A percentile compares a stretch with the other conserved stretches of the same genome.
These are phyloP conservation scores for Phaeosphaeria sp. DNA, from an alignment of 2,329 filamentous ascomycete species.

Conservation along the genomic window DNA sequence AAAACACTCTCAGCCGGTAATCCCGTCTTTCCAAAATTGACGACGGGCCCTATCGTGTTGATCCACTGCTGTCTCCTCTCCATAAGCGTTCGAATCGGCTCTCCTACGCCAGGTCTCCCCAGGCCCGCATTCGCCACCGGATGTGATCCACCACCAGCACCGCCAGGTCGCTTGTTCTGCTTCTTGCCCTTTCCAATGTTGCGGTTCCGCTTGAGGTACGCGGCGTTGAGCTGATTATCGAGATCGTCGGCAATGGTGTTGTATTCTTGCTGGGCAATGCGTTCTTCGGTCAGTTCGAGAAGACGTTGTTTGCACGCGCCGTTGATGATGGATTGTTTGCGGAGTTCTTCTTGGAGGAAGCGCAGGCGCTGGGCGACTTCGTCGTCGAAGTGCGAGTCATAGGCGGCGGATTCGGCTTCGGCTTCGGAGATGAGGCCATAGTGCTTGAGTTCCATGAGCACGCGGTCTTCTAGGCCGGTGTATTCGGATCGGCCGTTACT, in stretches of 20 bases:
- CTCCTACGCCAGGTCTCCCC: slow-evolving; percentile 72
- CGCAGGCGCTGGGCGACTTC: slow-evolving; percentile 91
- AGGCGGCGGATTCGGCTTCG: slow-evolving; percentile 72
- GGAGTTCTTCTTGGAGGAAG: slow-evolving; percentile 80
- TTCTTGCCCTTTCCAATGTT: slow-evolving; percentile 95
- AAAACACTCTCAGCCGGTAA: slow-evolving; percentile 83
- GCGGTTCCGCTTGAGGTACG: slow-evolving; percentile 93
- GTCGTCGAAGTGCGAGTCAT: slow-evolving; percentile 89
- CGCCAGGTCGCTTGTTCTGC: slow-evolving; percentile 76
- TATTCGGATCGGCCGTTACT: slow-evolving; percentile 78
- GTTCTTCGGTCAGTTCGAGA: slow-evolving; percentile 85
- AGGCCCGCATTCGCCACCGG: slow-evolving; percentile 47
- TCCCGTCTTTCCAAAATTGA: slow-evolving; percentile 79
- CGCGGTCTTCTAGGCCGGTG: slow-evolving; percentile 83
- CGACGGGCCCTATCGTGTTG: slow-evolving; percentile 87
- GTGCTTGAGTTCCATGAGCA: slow-evolving; percentile 88
- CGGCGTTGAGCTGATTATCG: slow-evolving; percentile 90
- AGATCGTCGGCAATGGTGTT: slow-evolving; percentile 96
- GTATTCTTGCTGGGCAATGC: slow-evolving; percentile 96
- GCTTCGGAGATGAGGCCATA: slow-evolving; percentile 85
- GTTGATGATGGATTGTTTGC: slow-evolving; percentile 84
- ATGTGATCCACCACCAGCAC: slow-evolving; percentile 74
- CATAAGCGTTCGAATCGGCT: slow-evolving; percentile 90
- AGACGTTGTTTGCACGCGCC: slow-evolving; percentile 88
- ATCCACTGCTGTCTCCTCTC: slow-evolving; percentile 89